phyloP scores from a whole-genome alignment of 2,329 filamentous ascomycete genomes.

The Huntiella abstrusa region DNA sequence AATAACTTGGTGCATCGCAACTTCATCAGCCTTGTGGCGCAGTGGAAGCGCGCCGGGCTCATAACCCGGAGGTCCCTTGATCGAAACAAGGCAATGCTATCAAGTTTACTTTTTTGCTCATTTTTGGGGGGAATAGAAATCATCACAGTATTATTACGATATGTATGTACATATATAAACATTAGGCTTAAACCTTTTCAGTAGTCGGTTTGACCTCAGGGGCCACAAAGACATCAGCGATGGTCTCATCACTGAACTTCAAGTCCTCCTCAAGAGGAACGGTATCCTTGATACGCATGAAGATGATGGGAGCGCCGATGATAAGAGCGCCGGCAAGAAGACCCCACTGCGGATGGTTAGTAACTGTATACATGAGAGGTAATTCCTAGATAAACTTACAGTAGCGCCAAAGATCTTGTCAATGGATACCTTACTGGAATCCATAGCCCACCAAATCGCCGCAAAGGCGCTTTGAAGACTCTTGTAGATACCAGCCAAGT shows the following conservation, averaged over 20 bases:
- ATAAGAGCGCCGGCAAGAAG: slow-evolving; percentile 56
- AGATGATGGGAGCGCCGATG: slow-evolving; percentile 61
- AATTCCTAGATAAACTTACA: slow-evolving; percentile 14
- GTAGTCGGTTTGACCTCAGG: not conserved
- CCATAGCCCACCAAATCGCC: slow-evolving; percentile 56
- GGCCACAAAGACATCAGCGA: slow-evolving; percentile 41
- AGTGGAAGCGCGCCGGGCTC: slow-evolving; percentile 12
- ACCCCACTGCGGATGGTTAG: slow-evolving; percentile 39
- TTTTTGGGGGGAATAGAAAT: no score
- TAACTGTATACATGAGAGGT: not conserved
- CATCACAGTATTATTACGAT: no score
- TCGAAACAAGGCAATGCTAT: slow-evolving; percentile 12
- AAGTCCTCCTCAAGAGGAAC: slow-evolving; percentile 66
- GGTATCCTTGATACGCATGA: slow-evolving; percentile 63
- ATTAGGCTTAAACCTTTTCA: no score
- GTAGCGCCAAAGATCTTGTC: slow-evolving; percentile 50
- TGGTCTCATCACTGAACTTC: slow-evolving; percentile 66
- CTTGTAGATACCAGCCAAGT: slow-evolving; percentile 82
- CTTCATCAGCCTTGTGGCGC: slow-evolving; percentile 9
- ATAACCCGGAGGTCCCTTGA: slow-evolving; percentile 12
- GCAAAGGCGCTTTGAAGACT: slow-evolving; percentile 69
- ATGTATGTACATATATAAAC: no score
- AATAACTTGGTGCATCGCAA: no score
- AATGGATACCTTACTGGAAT: slow-evolving; percentile 42
- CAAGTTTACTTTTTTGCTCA: not conserved